These are phyloP conservation scores for Colletotrichum phormii DNA, from an alignment of 2,329 filamentous ascomycete genomes.

Conservation along the genomic window DNA sequence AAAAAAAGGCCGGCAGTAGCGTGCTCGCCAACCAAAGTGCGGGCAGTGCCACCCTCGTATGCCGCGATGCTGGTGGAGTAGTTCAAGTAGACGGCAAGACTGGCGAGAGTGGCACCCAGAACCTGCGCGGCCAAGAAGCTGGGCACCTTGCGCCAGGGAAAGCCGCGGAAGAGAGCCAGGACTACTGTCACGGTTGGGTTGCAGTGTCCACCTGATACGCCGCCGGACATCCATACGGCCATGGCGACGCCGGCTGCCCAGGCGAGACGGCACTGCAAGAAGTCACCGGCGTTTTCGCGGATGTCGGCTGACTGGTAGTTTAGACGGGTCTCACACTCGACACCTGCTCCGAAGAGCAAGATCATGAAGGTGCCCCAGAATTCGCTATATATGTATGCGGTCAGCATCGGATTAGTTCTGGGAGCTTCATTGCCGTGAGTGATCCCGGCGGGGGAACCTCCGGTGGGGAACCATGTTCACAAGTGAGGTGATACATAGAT, in stretches of 20 bases:
- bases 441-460: not conserved
- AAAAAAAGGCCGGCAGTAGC: slow-evolving; percentile 43
- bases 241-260: slow-evolving; percentile 31
- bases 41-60: slow-evolving; percentile 45
- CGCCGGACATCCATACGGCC: slow-evolving; percentile 38
- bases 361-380: slow-evolving; percentile 36
- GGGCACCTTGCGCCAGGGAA: slow-evolving; percentile 48
- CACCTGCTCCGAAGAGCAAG: slow-evolving; percentile 32
- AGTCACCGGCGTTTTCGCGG: slow-evolving; percentile 29
- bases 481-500: not conserved
- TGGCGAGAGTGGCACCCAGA: slow-evolving; percentile 38
- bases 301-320: slow-evolving; percentile 23
- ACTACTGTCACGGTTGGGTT: slow-evolving; percentile 51
- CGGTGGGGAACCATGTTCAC: not conserved
- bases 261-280: slow-evolving; percentile 31
- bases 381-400: not conserved
- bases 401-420: not conserved
- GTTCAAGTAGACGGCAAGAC: slow-evolving; percentile 40
- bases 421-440: not conserved
- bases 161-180: slow-evolving; percentile 49
- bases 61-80: slow-evolving; percentile 43
- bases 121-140: slow-evolving; percentile 47
- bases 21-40: slow-evolving; percentile 46
- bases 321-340: slow-evolving; percentile 31
- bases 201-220: slow-evolving; percentile 45